Evolutionary conservation across 2,329 filamentous ascomycete species (phyloP).

Genomic region (Leptoxyphium fumago): DNA sequence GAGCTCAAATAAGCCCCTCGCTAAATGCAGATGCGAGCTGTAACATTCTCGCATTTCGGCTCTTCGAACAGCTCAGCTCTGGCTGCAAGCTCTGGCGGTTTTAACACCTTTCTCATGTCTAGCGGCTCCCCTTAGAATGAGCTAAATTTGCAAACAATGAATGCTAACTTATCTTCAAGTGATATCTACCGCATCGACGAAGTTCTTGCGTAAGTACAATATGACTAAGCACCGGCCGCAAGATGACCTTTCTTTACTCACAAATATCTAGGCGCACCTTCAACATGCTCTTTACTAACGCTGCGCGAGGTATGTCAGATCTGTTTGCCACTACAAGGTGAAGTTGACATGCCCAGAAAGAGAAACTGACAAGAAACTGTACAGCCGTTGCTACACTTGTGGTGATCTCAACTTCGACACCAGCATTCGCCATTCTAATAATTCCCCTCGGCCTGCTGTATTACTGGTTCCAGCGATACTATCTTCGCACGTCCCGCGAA

Average conservation of each 20-base stretch:
- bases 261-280: conserved; percentile 55
- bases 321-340: neutral
- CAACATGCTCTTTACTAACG: conserved; percentile 60
- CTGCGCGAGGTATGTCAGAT: conserved; percentile 30
- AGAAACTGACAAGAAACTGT: neutral
- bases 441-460: conserved; percentile 70
- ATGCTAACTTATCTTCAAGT: conserved; percentile 24
- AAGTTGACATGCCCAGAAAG: neutral
- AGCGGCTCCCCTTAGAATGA: too few relatives aligned
- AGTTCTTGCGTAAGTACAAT: conserved; percentile 53
- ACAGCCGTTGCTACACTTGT: conserved; percentile 61
- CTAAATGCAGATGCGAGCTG: neutral
- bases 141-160: neutral
- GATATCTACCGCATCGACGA: conserved; percentile 78
- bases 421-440: conserved; percentile 66
- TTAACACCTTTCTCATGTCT: too few relatives aligned
- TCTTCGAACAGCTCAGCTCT: too few relatives aligned
- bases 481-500: conserved; percentile 87
- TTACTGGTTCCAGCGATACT: conserved; percentile 91
- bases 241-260: conserved; percentile 1
- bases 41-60: neutral
- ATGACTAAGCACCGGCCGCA: conserved; percentile 2
- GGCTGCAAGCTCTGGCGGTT: too few relatives aligned
- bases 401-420: conserved; percentile 70
- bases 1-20: neutral